Percentiles rank a stretch among this genome's conserved stretches.
These are phyloP conservation scores for Strigomonas culicis DNA, from an alignment of 208 protist genomes.

Conservation along the genomic window DNA sequence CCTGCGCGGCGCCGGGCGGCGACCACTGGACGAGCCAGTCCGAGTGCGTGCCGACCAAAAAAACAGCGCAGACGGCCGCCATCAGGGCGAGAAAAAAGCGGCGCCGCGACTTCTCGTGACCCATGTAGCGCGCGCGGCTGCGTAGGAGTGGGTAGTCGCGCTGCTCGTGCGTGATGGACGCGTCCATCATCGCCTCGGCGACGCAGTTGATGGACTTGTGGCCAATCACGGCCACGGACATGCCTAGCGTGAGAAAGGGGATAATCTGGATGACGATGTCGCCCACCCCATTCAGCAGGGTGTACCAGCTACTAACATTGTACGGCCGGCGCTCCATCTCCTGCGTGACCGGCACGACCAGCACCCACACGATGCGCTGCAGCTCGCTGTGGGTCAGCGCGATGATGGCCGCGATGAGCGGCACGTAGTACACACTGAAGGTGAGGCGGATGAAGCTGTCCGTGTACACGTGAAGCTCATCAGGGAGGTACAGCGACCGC, in stretches of 20 bases:
- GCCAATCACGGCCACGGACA: slow-evolving; percentile 55
- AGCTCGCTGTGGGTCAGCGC: slow-evolving; percentile 78
- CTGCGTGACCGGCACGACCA: slow-evolving; percentile 76
- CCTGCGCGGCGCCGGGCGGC: slow-evolving; percentile 8
- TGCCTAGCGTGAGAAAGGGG: slow-evolving; percentile 60
- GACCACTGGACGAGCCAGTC: slow-evolving; percentile 43
- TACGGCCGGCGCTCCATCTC: slow-evolving; percentile 73
- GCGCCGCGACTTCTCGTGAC: slow-evolving; percentile 39
- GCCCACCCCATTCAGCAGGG: slow-evolving; percentile 50
- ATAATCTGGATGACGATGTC: slow-evolving; percentile 49
- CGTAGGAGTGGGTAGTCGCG: slow-evolving; percentile 77
- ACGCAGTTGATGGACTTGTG: slow-evolving; percentile 77
- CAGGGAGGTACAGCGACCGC: slow-evolving; percentile 66
- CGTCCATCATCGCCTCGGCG: slow-evolving; percentile 74
- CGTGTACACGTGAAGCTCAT: slow-evolving; percentile 65
- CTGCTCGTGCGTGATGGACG: slow-evolving; percentile 44
- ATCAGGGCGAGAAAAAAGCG: slow-evolving; percentile 39
- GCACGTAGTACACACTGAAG: slow-evolving; percentile 77
- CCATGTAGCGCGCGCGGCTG: slow-evolving; percentile 48
- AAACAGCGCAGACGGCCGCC: slow-evolving; percentile 16
- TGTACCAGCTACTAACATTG: slow-evolving; percentile 45
- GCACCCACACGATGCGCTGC: slow-evolving; percentile 79
- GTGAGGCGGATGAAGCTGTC: slow-evolving; percentile 58
- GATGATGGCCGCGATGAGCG: slow-evolving; percentile 49
- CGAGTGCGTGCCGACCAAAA: slow-evolving; percentile 42